Base-by-base conservation (phyloP, 2,329 filamentous ascomycete species). In the Pyricularia pennisetigena region DNA sequence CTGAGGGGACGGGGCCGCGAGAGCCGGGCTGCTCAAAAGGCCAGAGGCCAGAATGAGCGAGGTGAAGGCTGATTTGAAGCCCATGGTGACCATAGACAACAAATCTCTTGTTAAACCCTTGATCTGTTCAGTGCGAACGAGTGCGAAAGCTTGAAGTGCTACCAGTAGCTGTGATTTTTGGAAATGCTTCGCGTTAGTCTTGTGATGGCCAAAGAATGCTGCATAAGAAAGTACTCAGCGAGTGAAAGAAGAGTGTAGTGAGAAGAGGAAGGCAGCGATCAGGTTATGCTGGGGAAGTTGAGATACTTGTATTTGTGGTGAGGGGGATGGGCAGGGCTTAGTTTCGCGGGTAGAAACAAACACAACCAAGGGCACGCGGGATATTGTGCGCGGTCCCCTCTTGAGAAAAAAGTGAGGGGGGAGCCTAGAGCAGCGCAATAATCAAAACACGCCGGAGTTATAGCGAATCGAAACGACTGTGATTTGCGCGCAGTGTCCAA, bases 1-100 rank as follows among this genome's bases (percentile, higher is more conserved):
- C 67, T 67, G 68, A 14, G 68, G 72, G 7, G 75, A 71, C 3
- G 78, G 76, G 54, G 77, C 76, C 24, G 79, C 79, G 24, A 74
- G 71, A 14, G 74, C 73, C 4, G 75, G 72, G 35, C 76, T 73
- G 24, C 78, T 74, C 66, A 80, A 76, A 69, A 82, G 79, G 74
- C 79, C 75, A 71, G 82, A 70, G 70, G 81, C 81, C 77, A 82
- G 68, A 5, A 84, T 71, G 57, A 77, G 76, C 69, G 80, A 75
- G 68, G 80, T 78, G 69, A 82, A 70, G 70, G 82, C 70, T 67
- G 79, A 32, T 54, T 24, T 77, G 68, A 83, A 76, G 69, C 80
- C 80, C 81, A 82, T 82, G 73, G 75, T 78, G 74, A 74, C 70
- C 71, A 74, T 78, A 75, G 76, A 73, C 76, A 69, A 69, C 16